phyloP scores from a whole-genome alignment of 2,329 filamentous ascomycete species.

The Cordyceps cateniannulata region DNA sequence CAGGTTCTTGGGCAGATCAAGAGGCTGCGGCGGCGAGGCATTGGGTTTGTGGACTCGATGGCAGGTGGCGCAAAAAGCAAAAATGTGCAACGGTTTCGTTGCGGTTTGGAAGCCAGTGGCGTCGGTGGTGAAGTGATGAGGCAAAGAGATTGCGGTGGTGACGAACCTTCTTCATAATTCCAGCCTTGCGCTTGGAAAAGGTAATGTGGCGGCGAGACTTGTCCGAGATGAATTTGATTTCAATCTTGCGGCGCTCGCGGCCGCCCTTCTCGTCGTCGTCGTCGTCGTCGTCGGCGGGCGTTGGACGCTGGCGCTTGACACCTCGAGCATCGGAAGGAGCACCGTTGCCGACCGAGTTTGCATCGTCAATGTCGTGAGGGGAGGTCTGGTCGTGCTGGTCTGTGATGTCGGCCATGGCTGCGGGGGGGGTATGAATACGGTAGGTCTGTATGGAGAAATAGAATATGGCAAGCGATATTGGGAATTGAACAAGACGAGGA shows the following conservation, averaged over 20 bases:
- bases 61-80: not conserved
- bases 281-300: conserved; percentile 85
- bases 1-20: not conserved
- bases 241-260: conserved; percentile 97
- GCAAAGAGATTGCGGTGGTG: not conserved
- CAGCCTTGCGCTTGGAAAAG: conserved; percentile 98
- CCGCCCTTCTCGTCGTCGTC: conserved; percentile 97
- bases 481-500: not conserved
- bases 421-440: conserved; percentile 16
- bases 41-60: not conserved
- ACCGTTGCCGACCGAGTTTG: conserved; percentile 68
- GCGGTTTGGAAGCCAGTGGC: not conserved
- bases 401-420: conserved; percentile 70
- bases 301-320: conserved; percentile 81
- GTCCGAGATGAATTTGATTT: conserved; percentile 99
- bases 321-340: conserved; percentile 65
- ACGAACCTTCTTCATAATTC: conserved; percentile 99
- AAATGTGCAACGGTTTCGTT: not conserved
- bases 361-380: conserved; percentile 66
- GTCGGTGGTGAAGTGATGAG: not conserved
- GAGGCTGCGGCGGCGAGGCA: conserved; percentile 10
- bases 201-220: conserved; percentile 99
- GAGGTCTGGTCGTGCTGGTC: conserved; percentile 72
- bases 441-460: not conserved
- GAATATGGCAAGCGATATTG: conserved; percentile 3